phyloP scores from a whole-genome alignment of 139 green algal species.

The Edaphochlamys debaryana region DNA sequence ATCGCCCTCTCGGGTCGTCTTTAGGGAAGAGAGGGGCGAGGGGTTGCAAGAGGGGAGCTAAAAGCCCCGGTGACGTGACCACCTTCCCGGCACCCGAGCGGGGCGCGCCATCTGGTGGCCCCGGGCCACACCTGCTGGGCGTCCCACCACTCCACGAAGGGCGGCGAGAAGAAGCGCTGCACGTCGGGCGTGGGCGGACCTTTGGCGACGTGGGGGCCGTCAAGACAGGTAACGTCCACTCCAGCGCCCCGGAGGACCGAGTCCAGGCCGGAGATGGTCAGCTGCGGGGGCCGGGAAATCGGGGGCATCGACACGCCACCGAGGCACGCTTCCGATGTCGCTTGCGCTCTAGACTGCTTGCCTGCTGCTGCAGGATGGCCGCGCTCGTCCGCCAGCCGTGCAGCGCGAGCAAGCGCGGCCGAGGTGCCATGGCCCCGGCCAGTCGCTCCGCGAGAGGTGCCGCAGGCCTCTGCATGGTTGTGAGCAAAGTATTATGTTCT shows the following conservation, averaged over 20 bases:
- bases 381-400: constrained; percentile 56
- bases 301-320: not conserved
- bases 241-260: not conserved
- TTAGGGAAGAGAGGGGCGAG: no score
- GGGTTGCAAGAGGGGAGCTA: no score
- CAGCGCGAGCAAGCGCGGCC: constrained; percentile 31
- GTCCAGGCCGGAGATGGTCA: not conserved
- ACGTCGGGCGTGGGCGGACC: constrained; percentile 25
- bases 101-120: no score
- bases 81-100: no score
- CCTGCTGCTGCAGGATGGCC: constrained; percentile 37
- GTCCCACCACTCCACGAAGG: constrained; percentile 58
- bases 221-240: constrained; percentile 24
- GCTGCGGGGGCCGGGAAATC: not conserved
- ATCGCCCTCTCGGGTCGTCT: no score
- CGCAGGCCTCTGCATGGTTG: not conserved
- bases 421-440: not conserved
- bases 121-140: constrained; percentile 10
- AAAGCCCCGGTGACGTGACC: no score
- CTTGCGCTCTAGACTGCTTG: not conserved
- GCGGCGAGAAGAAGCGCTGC: constrained; percentile 37
- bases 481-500: not conserved
- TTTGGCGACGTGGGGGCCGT: constrained; percentile 26
- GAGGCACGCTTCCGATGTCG: not conserved
- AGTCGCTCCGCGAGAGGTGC: not conserved